Base-by-base conservation (phyloP, 2,329 filamentous ascomycete species). In the Sporothrix brunneoviolacea region DNA sequence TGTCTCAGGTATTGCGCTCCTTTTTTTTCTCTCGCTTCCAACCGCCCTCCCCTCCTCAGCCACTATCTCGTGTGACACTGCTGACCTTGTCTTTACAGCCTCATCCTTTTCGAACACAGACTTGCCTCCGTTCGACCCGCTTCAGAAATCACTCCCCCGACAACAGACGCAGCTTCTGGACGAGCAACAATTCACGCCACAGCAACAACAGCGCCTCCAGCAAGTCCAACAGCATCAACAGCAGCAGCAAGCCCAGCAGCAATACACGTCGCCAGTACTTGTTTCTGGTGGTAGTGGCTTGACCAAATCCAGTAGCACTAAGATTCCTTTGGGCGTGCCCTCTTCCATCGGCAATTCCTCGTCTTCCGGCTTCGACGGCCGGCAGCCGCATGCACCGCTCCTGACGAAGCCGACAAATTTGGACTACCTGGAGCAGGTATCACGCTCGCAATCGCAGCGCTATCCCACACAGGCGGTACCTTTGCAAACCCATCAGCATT, bases 401-500 rank as follows among this genome's bases (percentile, higher is more conserved):
- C 22, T 30, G 6, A 36, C 48, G 19, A 51, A 56, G 19, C 47
- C 39, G 12, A 55, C 62, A 54, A 51, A 46, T 7, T 56, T 65
- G 50, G 74, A 78, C 55, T 76, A 73, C 56, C 65, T 65, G 50
- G 73, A 76, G 56, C 64, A 70, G 46, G 69, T 75, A 30, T 70
- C 70, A 50, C 73, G 74, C 49, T 75, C 75, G 13, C 74, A 79
- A 63, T 77, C 73, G 55, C 72, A 76, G 54, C 72, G 73, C 58
- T 76, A 72, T 57, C 65, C 57, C 64, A 55, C 41, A 9, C 62
- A 63, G 45, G 50, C 55, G 32, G 57, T 58, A 42, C 63, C 59
- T 54, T 60, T 54, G 32, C 59, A 63, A 28, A 62, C 61, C 30
- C 59, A 66, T 44, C 60, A 62, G 28, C 58, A 64, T 32, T 70